Evolutionary conservation across 139 green algal genomes (phyloP).

Genomic region (Pedinophyceae sp.): DNA sequence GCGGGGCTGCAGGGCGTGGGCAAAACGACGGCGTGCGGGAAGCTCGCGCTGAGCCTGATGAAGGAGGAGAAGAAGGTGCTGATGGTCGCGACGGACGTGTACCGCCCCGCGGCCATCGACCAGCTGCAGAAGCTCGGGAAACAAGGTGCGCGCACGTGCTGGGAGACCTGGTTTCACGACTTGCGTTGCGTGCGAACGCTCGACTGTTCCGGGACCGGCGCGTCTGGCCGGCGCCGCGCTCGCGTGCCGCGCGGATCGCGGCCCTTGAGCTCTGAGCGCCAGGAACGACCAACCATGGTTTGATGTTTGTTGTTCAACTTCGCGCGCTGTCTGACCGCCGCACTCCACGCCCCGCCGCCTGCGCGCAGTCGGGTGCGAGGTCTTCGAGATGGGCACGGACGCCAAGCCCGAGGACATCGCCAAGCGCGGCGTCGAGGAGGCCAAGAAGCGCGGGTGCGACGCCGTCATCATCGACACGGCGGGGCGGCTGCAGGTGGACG

Average conservation of each 20-base stretch:
- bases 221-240: too few relatives aligned
- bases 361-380: too few relatives aligned
- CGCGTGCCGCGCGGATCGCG: too few relatives aligned
- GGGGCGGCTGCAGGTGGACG: slow-evolving; percentile 63
- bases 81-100: slow-evolving; percentile 88
- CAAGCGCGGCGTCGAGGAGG: slow-evolving; percentile 49
- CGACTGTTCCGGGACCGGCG: too few relatives aligned
- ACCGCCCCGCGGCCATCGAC: slow-evolving; percentile 86
- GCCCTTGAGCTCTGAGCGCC: too few relatives aligned
- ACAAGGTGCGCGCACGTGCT: slow-evolving; percentile 22
- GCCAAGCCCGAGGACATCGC: slow-evolving; percentile 28
- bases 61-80: slow-evolving; percentile 50
- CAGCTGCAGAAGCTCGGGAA: too few relatives aligned
- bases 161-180: too few relatives aligned
- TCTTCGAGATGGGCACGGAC: slow-evolving; percentile 70
- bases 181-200: too few relatives aligned
- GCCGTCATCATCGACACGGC: slow-evolving; percentile 92
- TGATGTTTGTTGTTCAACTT: too few relatives aligned
- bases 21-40: slow-evolving; percentile 92
- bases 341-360: too few relatives aligned
- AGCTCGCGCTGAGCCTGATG: slow-evolving; percentile 78
- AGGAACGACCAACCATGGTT: too few relatives aligned
- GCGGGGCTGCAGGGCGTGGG: slow-evolving; percentile 78
- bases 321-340: too few relatives aligned
- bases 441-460: slow-evolving; percentile 43